Evolutionary conservation across 2,329 filamentous ascomycete species (phyloP), one percentile per base, ranked within the genome.

Genomic region (Trichophyton rubrum): DNA sequence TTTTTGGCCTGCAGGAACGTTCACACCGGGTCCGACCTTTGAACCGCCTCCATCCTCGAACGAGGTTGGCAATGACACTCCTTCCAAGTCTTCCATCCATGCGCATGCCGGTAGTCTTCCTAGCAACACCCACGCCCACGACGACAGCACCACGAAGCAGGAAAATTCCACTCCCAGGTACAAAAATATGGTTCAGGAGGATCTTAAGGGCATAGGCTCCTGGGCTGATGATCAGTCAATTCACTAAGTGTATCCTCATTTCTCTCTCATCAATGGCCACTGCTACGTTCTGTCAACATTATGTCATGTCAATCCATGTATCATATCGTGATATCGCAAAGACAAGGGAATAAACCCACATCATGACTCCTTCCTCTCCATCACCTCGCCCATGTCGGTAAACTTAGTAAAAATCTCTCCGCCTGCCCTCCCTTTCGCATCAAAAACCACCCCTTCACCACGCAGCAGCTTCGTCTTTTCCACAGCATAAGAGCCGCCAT

Each of bases 401-500:
- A 74, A 73, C 27, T 67, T 68, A 53, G 51, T 62, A 67, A 74
- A 74, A 65, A 70, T 71, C 40, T 65, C 60, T 8, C 72, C 72
- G 30, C 5, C 56, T 45, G 73, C 77, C 66, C 71, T 75, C 27
- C 73, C 75, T 47, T 66, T 69, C n/a, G 68, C 69, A 67, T 77
- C 75, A 66, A 79, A 78, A 57, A 64, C 66, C 3, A 79, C 72
- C 3, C 77, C 77, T 63, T 79, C 77, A 33, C 70, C 72, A 47
- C 67, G 67, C 61, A 78, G 65, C 60, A 78, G 62, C 61, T 70
- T 70, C 51, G 70, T 72, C 66, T 78, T 79, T 61, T 74, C 70
- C 17, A 66, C 66, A 11, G 74, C 73, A 67, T 73, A 71, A 63
- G 73, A 72, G 3, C 75, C 75, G n/a, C 75, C 69, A 60, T 76